These are phyloP conservation scores for Dryadomyces sulphureus DNA, from an alignment of 2,329 filamentous ascomycete genomes.

Conservation along the genomic window DNA sequence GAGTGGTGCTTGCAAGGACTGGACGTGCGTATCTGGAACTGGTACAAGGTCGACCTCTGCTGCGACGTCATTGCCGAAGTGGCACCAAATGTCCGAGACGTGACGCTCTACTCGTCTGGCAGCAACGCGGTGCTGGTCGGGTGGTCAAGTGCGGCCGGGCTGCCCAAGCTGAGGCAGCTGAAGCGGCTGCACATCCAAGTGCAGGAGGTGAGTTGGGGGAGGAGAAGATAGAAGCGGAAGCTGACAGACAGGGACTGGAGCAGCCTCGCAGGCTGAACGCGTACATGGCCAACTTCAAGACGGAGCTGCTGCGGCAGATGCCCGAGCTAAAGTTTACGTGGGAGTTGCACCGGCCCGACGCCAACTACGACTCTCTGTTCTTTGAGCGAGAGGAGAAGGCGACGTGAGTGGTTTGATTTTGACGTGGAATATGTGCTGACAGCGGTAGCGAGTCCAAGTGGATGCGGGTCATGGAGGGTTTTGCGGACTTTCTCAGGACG, in stretches of 20 bases:
- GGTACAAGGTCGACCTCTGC: slow-evolving; percentile 7
- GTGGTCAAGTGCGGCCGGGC: slow-evolving; percentile 4
- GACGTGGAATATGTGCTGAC: background rate
- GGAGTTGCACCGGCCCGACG: background rate
- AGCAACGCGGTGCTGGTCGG: slow-evolving; percentile 5
- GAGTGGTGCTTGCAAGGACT: slow-evolving; percentile 2
- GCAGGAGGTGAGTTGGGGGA: background rate
- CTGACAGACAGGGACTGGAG: background rate
- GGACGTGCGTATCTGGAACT: slow-evolving; percentile 5
- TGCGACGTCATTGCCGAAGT: slow-evolving; percentile 2
- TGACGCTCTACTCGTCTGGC: slow-evolving; percentile 7
- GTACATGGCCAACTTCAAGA: slow-evolving; percentile 1
- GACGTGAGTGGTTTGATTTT: background rate
- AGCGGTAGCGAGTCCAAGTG: slow-evolving; percentile 2
- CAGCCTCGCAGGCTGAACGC: background rate
- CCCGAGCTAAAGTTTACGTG: background rate
- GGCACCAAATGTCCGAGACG: background rate
- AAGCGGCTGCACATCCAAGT: slow-evolving; percentile 1
- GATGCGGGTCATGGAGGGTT: slow-evolving; percentile 3
- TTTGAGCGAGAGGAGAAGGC: background rate
- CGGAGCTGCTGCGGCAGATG: background rate
- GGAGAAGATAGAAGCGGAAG: background rate
- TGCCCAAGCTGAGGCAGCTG: slow-evolving; percentile 2
- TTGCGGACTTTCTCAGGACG: slow-evolving; percentile 1
- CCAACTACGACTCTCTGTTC: slow-evolving; percentile 2